phyloP scores from a whole-genome alignment of 495 filamentous ascomycete species.

The Penicillium herquei region DNA sequence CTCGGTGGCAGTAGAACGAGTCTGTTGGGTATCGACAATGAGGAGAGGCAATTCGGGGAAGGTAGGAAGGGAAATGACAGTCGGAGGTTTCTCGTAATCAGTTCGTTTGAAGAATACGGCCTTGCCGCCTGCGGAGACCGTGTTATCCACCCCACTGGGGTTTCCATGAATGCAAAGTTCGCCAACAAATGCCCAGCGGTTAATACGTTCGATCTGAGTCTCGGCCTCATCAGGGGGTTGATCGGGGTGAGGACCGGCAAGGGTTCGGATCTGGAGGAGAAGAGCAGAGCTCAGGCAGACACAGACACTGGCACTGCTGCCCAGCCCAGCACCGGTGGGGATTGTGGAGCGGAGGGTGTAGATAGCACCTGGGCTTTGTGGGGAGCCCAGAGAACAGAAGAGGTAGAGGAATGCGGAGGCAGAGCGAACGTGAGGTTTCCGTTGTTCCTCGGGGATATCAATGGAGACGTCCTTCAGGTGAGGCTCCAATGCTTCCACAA shows the following conservation, averaged over 20 bases:
- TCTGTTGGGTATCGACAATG: slow-evolving; percentile 80
- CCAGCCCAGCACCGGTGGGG: slow-evolving; percentile 87
- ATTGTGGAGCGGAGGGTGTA: slow-evolving; percentile 94
- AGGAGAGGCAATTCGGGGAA: slow-evolving; percentile 91
- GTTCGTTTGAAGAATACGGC: slow-evolving; percentile 83
- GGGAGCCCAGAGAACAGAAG: slow-evolving; percentile 81
- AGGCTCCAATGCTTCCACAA: slow-evolving; percentile 74
- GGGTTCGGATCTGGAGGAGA: slow-evolving; percentile 80
- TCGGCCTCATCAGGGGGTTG: slow-evolving; percentile 79
- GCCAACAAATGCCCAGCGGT: slow-evolving; percentile 94
- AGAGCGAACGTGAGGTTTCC: slow-evolving; percentile 76
- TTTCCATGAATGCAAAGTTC: slow-evolving; percentile 98
- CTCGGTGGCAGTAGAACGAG: slow-evolving; percentile 77
- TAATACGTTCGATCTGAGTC: slow-evolving; percentile 87
- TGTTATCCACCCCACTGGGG: slow-evolving; percentile 95
- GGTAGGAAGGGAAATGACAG: slow-evolving; percentile 70
- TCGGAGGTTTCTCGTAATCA: slow-evolving; percentile 74
- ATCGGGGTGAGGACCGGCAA: slow-evolving; percentile 85
- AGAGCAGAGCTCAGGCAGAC: slow-evolving; percentile 88
- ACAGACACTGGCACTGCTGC: slow-evolving; percentile 87
- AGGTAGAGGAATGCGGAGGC: slow-evolving; percentile 89
- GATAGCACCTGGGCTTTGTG: slow-evolving; percentile 71
- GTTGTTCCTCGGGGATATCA: slow-evolving; percentile 57
- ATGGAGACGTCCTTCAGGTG: slow-evolving; percentile 68
- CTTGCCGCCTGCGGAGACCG: slow-evolving; percentile 88